Percentiles rank a stretch among this genome's conserved stretches.
phyloP scores from a whole-genome alignment of 176 grass and related monocot genomes.

The Carex cristatella region DNA sequence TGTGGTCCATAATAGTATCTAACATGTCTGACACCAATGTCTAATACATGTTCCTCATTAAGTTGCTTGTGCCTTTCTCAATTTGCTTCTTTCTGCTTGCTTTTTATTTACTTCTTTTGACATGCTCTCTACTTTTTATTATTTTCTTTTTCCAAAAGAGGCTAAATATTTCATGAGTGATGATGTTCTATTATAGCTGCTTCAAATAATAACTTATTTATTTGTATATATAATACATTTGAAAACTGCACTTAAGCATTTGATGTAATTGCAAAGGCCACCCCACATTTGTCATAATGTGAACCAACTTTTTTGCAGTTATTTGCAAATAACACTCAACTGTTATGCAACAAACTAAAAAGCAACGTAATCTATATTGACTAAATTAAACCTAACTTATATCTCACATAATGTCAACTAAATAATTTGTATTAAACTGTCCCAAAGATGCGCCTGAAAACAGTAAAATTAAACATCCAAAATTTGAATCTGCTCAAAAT shows the following conservation, averaged over 20 bases:
- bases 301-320: neutral
- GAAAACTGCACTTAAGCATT: neutral
- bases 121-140: neutral
- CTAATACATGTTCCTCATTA: neutral
- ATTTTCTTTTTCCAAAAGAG: neutral
- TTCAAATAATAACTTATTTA: neutral
- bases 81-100: neutral
- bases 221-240: neutral
- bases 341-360: neutral
- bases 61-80: neutral
- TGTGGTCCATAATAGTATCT: neutral
- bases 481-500: conserved; percentile 7
- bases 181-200: neutral
- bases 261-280: neutral
- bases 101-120: neutral
- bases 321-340: neutral
- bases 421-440: neutral
- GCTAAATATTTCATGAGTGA: neutral
- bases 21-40: too few species aligned
- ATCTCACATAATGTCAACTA: neutral
- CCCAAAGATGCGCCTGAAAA: neutral
- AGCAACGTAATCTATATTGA: neutral
- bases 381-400: neutral
- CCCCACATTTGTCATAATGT: neutral
- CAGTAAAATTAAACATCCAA: neutral